phyloP scores from a whole-genome alignment of 2,329 filamentous ascomycete species.

The Fusarium mexicanum region DNA sequence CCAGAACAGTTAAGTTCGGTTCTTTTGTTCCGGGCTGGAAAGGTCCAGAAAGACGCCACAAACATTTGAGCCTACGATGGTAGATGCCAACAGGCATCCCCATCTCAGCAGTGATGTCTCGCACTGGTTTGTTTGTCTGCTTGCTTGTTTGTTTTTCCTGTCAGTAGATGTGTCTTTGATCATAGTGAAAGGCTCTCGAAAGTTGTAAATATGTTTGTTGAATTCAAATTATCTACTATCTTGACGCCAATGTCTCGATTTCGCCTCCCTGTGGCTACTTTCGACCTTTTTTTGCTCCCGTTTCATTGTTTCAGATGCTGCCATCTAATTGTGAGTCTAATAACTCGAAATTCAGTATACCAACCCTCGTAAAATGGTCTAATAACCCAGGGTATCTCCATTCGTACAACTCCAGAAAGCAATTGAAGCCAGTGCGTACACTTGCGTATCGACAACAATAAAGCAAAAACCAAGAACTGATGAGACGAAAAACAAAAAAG shows the following conservation, averaged over 20 bases:
- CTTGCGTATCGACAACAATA: background rate
- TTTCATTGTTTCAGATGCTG: conserved; percentile 20
- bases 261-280: conserved; percentile 20
- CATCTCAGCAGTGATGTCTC: background rate
- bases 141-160: background rate
- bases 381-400: conserved; percentile 33
- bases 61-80: background rate
- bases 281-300: conserved; percentile 17
- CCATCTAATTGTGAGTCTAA: conserved; percentile 28
- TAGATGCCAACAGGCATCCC: background rate
- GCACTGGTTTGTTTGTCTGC: background rate
- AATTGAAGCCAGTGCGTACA: background rate
- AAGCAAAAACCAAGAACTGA: conserved; percentile 21
- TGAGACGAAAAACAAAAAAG: conserved; percentile 13
- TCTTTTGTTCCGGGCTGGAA: background rate
- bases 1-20: background rate
- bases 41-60: background rate
- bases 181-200: background rate
- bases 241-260: conserved; percentile 25
- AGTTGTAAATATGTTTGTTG: background rate
- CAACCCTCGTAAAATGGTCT: conserved; percentile 34
- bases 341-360: conserved; percentile 29
- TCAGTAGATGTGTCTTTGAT: background rate
- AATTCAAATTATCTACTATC: conserved; percentile 24
- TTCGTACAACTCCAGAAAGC: background rate